Evolutionary conservation across 768 basidiomycete genomes (phyloP).

Genomic region (Gloeopeniophorella convolvens): DNA sequence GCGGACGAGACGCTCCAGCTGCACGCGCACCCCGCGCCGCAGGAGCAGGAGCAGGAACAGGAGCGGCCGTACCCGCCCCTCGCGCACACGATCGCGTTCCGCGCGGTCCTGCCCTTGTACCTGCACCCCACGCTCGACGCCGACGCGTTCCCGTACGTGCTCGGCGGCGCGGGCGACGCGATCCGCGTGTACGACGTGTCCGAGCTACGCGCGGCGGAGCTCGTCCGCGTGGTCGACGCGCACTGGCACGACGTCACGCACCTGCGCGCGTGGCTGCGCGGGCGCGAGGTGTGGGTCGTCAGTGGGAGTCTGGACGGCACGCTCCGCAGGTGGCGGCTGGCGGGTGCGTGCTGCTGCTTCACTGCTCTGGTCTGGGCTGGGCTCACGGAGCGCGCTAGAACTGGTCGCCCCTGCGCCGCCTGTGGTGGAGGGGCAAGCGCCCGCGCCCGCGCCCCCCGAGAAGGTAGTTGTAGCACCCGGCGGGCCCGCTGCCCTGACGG

Average conservation of each 20-base stretch:
- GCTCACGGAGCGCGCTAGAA: background rate
- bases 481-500: slow-evolving; percentile 47
- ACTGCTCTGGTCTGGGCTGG: background rate
- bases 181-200: slow-evolving; percentile 80
- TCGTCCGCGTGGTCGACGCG: slow-evolving; percentile 70
- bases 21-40: slow-evolving; percentile 36
- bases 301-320: slow-evolving; percentile 84
- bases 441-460: background rate
- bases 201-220: slow-evolving; percentile 55
- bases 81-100: slow-evolving; percentile 57
- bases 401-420: background rate
- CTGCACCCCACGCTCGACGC: slow-evolving; percentile 38
- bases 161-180: slow-evolving; percentile 81
- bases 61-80: slow-evolving; percentile 47
- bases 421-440: background rate
- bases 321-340: slow-evolving; percentile 75
- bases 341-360: slow-evolving; percentile 35
- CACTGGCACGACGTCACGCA: slow-evolving; percentile 88
- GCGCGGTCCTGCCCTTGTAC: slow-evolving; percentile 62
- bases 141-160: slow-evolving; percentile 61
- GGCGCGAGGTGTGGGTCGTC: slow-evolving; percentile 75
- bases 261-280: slow-evolving; percentile 65
- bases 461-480: background rate
- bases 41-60: slow-evolving; percentile 26
- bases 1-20: slow-evolving; percentile 80